Conservation (phyloP, 768 basidiomycete genomes). For the Cantharellus cinnabarinus region DNA sequence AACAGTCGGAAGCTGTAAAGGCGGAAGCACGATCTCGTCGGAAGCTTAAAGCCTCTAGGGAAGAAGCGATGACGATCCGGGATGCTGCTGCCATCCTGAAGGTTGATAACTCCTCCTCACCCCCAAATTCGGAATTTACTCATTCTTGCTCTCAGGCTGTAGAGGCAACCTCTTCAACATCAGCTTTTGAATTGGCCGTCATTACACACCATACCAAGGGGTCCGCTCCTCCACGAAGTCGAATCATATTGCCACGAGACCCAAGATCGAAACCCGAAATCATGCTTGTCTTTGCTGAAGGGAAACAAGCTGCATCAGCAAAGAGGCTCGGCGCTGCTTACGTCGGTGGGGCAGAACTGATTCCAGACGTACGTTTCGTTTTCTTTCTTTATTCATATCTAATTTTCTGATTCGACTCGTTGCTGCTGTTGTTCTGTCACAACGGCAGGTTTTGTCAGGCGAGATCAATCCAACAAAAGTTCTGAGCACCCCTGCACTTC, state of each 20-base stretch:
- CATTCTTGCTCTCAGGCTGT: constrained; percentile 35
- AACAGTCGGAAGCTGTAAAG: not conserved
- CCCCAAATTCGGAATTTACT: not conserved
- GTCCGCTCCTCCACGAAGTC: constrained; percentile 71
- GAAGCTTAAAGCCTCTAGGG: constrained; percentile 9
- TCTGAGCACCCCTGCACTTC: constrained; percentile 61
- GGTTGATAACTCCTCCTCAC: constrained; percentile 11
- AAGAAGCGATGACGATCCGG: constrained; percentile 15
- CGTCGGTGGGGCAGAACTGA: constrained; percentile 77
- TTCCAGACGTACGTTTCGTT: constrained; percentile 49
- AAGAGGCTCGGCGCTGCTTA: constrained; percentile 72
- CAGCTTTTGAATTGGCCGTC: constrained; percentile 63
- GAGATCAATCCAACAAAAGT: constrained; percentile 65
- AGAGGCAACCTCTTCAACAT: constrained; percentile 54
- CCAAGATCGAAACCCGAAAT: constrained; percentile 39
- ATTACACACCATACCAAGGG: constrained; percentile 64
- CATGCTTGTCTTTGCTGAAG: constrained; percentile 88
- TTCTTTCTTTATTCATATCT: not conserved
- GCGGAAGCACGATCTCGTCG: not conserved
- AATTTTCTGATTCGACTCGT: not conserved
- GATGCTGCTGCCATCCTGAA: constrained; percentile 17
- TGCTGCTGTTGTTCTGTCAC: too few species aligned
- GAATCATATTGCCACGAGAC: constrained; percentile 67
- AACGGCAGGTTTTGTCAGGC: constrained; percentile 44
- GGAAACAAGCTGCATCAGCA: constrained; percentile 61